Evolutionary conservation across 139 green algal genomes (phyloP).

Genomic region (Asterochloris erici): DNA sequence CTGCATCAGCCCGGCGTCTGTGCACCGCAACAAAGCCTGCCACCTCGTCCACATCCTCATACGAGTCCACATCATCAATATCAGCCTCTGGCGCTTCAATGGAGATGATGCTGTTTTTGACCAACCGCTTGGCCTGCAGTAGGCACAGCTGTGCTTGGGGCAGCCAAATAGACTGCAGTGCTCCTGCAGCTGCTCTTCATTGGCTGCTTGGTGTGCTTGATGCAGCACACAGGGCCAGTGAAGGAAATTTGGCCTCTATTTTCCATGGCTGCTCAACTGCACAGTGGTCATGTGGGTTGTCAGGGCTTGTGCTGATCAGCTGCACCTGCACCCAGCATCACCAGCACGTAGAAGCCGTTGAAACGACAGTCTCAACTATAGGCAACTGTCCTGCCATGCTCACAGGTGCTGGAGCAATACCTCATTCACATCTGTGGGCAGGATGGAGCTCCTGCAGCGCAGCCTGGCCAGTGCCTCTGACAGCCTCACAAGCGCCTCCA

Average conservation of each 20-base stretch:
- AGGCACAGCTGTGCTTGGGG: neutral
- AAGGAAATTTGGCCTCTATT: no score
- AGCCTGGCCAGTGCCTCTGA: conserved; percentile 78
- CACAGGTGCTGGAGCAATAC: conserved; percentile 8
- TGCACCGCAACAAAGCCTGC: conserved; percentile 18
- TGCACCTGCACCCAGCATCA: no score
- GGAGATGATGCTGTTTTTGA: conserved; percentile 88
- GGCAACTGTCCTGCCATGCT: neutral
- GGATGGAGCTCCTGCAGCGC: conserved; percentile 43
- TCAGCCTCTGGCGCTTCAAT: conserved; percentile 76
- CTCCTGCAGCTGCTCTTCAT: no score
- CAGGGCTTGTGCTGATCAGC: no score
- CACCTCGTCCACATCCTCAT: conserved; percentile 35
- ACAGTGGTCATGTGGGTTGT: no score
- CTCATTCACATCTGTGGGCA: conserved; percentile 53
- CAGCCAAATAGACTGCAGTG: no score
- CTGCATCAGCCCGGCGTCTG: neutral
- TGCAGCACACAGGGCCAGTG: no score
- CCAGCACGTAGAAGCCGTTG: no score
- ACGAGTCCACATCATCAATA: conserved; percentile 59
- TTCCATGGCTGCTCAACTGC: no score
- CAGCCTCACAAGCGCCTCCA: conserved; percentile 93
- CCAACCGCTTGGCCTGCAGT: conserved; percentile 70
- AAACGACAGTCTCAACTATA: no score
- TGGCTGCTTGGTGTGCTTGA: no score